Conservation (phyloP, 1,284 basidiomycete genomes). For the Apiotrichum gracile region DNA sequence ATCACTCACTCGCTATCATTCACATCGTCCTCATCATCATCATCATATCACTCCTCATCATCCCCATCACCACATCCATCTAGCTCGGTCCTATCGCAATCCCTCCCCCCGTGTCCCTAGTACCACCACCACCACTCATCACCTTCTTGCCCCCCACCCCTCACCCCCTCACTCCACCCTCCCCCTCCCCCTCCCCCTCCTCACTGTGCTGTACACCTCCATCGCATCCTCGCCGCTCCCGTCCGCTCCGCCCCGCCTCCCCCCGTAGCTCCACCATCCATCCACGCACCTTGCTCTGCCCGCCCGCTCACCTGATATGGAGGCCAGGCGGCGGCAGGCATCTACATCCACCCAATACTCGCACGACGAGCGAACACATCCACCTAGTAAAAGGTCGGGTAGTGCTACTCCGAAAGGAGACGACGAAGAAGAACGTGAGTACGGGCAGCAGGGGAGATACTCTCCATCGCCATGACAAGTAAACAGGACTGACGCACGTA, state of each 20-base stretch:
- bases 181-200: background rate
- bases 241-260: background rate
- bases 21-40: background rate
- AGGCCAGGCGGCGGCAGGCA: conserved; percentile 19
- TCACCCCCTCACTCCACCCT: background rate
- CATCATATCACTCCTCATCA: background rate
- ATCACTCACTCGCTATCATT: background rate
- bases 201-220: background rate
- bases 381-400: conserved; percentile 11
- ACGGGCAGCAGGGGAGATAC: background rate
- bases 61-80: background rate
- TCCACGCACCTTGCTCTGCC: background rate
- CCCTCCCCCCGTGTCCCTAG: background rate
- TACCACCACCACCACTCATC: background rate
- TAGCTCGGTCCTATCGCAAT: background rate
- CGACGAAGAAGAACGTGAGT: conserved; percentile 20
- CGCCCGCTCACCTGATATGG: conserved; percentile 13
- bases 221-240: background rate
- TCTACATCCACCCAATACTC: conserved; percentile 18
- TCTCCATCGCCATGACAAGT: no score
- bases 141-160: background rate
- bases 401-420: conserved; percentile 19
- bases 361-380: conserved; percentile 12
- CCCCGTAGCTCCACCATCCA: background rate
- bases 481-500: background rate